Conservation (phyloP, 2,329 filamentous ascomycete genomes). For the Alternaria brassicicola region DNA sequence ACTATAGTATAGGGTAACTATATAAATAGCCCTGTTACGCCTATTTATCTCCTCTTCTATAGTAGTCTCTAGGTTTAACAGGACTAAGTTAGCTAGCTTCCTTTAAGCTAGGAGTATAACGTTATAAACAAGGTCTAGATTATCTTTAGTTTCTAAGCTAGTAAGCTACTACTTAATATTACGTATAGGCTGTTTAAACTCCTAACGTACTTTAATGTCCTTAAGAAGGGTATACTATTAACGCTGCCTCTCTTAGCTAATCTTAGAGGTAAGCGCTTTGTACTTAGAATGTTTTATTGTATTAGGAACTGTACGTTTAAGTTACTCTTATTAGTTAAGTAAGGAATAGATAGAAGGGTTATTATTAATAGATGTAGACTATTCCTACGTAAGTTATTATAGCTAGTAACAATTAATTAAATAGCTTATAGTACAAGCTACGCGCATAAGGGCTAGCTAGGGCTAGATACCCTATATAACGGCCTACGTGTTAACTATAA, state of each 20-base stretch:
- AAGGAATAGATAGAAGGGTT: constrained; percentile 15
- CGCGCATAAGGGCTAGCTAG: constrained; percentile 17
- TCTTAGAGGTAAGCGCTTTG: constrained; percentile 18
- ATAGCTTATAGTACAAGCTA: constrained; percentile 26
- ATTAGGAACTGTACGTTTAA: constrained; percentile 18
- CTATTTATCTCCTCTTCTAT: constrained; percentile 6
- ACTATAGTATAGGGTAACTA: constrained; percentile 15
- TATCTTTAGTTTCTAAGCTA: constrained; percentile 13
- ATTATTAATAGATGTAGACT: constrained; percentile 24
- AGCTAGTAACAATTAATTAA: constrained; percentile 21
- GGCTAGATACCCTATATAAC: constrained; percentile 18
- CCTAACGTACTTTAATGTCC: constrained; percentile 2
- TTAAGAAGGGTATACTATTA: constrained; percentile 1
- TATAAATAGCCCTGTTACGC: constrained; percentile 2
- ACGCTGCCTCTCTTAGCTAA: constrained; percentile 18
- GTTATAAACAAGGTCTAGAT: constrained; percentile 3
- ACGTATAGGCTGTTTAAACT: constrained; percentile 16
- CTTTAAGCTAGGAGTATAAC: constrained; percentile 13
- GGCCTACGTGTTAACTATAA: constrained; percentile 23
- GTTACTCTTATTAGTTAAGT: constrained; percentile 15
- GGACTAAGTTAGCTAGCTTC: constrained; percentile 1
- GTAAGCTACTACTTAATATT: constrained; percentile 27
- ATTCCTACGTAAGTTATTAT: constrained; percentile 16
- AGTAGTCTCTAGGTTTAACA: neutral
- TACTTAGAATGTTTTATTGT: constrained; percentile 22